These are phyloP conservation scores for Lithospermum erythrorhizon DNA, from an alignment of 257 asterid genomes.

Conservation along the genomic window DNA sequence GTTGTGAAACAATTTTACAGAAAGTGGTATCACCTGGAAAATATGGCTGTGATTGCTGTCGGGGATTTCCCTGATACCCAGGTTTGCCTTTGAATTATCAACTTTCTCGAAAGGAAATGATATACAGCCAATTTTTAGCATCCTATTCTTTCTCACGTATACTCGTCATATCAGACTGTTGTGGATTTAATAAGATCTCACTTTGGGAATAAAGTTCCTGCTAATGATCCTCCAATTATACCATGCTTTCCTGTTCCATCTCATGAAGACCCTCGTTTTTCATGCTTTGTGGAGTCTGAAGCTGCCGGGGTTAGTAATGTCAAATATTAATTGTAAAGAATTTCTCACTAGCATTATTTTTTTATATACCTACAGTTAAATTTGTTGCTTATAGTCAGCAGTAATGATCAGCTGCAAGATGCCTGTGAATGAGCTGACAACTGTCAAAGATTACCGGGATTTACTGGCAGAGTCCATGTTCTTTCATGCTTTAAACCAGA, in stretches of 20 bases:
- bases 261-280: conserved; percentile 75
- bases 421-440: conserved; percentile 56
- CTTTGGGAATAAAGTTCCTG: conserved; percentile 54
- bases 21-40: conserved; percentile 81
- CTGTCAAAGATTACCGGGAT: conserved; percentile 73
- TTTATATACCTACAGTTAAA: conserved; percentile 13
- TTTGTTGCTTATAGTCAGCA: conserved; percentile 60
- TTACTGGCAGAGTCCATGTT: conserved; percentile 93
- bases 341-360: not conserved
- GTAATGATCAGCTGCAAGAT: conserved; percentile 96
- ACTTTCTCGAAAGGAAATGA: conserved; percentile 1
- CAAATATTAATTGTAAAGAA: conserved; percentile 14
- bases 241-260: conserved; percentile 72
- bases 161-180: conserved; percentile 49
- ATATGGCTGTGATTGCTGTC: conserved; percentile 89
- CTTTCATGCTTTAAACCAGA: conserved; percentile 87
- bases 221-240: conserved; percentile 44
- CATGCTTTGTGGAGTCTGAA: conserved; percentile 84
- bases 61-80: conserved; percentile 90
- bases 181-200: conserved; percentile 77
- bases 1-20: conserved; percentile 62
- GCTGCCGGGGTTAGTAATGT: conserved; percentile 75
- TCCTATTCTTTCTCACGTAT: conserved; percentile 5
- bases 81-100: conserved; percentile 24
- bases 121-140: not conserved